Conservation (phyloP, 441 rosid species). For the Corymbia citriodora region DNA sequence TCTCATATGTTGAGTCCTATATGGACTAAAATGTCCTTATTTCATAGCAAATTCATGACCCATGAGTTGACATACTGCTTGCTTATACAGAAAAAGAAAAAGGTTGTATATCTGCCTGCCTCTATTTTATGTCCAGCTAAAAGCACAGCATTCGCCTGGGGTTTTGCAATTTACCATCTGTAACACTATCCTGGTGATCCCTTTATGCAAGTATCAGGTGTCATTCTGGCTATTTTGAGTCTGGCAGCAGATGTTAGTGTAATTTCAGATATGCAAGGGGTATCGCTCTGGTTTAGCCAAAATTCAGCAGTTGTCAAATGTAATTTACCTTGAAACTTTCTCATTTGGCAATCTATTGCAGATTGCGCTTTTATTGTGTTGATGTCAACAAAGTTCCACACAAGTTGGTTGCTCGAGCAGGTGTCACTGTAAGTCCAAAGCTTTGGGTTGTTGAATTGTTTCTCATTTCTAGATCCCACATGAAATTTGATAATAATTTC, state of each 20-base stretch:
- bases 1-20: background rate
- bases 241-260: background rate
- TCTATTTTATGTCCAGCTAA: background rate
- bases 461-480: background rate
- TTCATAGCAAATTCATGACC: background rate
- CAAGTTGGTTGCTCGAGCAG: conserved; percentile 68
- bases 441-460: background rate
- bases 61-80: background rate
- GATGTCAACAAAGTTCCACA: conserved; percentile 83
- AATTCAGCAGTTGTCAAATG: background rate
- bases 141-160: background rate
- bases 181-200: background rate
- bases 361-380: conserved; percentile 64
- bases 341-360: conserved; percentile 14
- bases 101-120: background rate
- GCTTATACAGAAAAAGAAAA: background rate
- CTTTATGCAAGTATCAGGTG: background rate
- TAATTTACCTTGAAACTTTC: background rate
- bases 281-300: background rate
- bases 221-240: background rate
- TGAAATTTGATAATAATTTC: background rate
- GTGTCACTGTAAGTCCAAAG: conserved; percentile 61
- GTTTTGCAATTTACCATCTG: background rate
- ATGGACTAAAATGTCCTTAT: background rate
- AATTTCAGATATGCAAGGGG: background rate